Evolutionary conservation across 73 alveolate species (phyloP).

Genomic region (Tetrahymena borealis): DNA sequence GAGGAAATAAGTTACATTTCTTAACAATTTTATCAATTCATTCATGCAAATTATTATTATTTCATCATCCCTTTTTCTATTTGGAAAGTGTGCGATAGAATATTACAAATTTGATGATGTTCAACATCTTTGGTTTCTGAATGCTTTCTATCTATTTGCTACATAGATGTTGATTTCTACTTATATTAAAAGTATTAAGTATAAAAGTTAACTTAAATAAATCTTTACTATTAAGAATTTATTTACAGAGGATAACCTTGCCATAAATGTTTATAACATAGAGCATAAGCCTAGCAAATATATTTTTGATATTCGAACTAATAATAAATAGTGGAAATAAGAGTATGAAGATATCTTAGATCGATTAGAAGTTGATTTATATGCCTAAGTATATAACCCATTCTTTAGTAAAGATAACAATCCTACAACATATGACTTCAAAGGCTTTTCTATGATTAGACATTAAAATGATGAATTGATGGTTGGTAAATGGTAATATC

Average conservation of each 20-base stretch:
- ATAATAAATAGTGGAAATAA: background rate
- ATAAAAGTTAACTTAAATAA: background rate
- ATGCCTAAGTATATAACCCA: background rate
- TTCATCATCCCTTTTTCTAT: background rate
- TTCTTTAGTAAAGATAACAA: background rate
- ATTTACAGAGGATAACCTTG: background rate
- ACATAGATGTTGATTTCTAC: background rate
- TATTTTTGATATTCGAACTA: background rate
- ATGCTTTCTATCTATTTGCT: background rate
- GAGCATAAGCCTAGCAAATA: background rate
- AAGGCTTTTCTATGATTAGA: background rate
- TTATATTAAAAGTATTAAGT: background rate
- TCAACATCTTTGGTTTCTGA: background rate
- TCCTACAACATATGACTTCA: background rate
- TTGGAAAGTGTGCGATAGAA: background rate
- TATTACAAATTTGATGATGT: background rate
- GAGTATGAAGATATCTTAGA: background rate
- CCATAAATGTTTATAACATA: background rate
- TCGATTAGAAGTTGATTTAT: background rate
- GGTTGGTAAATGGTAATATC: background rate
- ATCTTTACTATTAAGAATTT: background rate
- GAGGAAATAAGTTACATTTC: background rate
- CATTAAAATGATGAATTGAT: background rate
- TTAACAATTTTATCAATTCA: background rate
- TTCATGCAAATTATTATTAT: background rate